These are phyloP conservation scores for Diaporthe ampelina DNA, from an alignment of 2,329 filamentous ascomycete species.

Conservation along the genomic window DNA sequence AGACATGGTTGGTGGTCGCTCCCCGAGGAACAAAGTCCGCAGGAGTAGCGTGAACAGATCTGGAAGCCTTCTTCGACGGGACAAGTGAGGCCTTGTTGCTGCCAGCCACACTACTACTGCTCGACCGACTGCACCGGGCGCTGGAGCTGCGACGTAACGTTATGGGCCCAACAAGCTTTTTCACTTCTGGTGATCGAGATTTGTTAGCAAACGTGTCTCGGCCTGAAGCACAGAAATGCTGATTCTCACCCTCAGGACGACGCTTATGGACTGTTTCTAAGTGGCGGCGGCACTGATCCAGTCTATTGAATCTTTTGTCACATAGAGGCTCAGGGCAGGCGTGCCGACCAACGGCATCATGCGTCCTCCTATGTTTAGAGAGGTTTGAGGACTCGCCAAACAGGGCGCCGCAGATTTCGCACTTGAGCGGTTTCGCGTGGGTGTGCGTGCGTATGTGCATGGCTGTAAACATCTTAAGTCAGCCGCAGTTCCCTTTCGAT, in stretches of 20 bases:
- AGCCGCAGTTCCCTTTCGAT: neutral
- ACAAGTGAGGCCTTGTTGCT: conserved; percentile 13
- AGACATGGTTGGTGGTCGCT: neutral
- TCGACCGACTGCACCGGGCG: conserved; percentile 7
- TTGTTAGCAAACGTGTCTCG: conserved; percentile 3
- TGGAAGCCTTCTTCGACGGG: neutral
- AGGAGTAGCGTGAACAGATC: neutral
- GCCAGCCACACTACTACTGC: conserved; percentile 7
- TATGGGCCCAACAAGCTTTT: conserved; percentile 5
- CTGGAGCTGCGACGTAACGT: conserved; percentile 13
- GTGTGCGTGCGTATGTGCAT: conserved; percentile 78
- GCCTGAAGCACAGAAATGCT: conserved; percentile 31
- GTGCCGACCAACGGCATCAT: conserved; percentile 66
- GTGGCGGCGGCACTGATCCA: conserved; percentile 73
- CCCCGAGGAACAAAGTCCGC: neutral
- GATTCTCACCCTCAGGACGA: conserved; percentile 44
- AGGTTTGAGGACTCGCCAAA: conserved; percentile 78
- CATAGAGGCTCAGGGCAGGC: conserved; percentile 61
- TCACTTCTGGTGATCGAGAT: neutral
- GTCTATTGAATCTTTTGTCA: conserved; percentile 69
- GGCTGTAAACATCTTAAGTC: conserved; percentile 55
- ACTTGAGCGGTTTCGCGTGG: conserved; percentile 73
- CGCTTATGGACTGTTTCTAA: conserved; percentile 47
- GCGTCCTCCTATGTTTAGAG: conserved; percentile 75
- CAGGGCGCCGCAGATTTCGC: conserved; percentile 69